Conservation (phyloP, 2,329 filamentous ascomycete species). For the Thielaviopsis populi region DNA sequence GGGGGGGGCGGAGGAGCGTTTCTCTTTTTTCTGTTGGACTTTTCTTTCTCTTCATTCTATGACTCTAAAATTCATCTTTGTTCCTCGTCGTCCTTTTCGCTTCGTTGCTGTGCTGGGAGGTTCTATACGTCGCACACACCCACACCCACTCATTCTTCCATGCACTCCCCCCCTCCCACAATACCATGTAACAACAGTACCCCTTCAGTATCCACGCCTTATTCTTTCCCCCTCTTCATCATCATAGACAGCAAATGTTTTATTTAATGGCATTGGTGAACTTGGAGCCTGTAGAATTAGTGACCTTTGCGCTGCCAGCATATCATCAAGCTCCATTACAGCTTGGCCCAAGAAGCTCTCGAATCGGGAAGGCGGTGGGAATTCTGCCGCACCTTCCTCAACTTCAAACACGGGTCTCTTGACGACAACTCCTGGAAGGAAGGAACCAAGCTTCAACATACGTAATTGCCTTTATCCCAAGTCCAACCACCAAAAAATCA, state of each 20-base stretch:
- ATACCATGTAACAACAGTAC: conserved; percentile 4
- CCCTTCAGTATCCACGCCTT: background rate
- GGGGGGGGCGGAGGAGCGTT: background rate
- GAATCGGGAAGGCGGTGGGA: conserved; percentile 9
- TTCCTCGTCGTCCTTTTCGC: background rate
- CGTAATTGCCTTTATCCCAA: conserved; percentile 1
- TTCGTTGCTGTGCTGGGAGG: background rate
- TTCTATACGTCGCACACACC: background rate
- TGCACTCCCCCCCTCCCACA: background rate
- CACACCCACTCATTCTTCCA: background rate
- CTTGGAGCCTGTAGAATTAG: background rate
- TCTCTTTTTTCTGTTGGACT: background rate
- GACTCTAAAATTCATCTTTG: background rate
- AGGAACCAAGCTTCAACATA: conserved; percentile 4
- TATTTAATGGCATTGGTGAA: background rate
- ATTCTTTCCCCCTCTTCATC: background rate
- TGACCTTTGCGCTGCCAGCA: background rate
- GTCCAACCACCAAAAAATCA: background rate
- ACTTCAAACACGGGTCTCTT: background rate
- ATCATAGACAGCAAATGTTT: background rate
- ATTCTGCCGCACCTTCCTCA: conserved; percentile 11
- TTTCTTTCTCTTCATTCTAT: background rate
- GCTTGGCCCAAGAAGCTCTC: conserved; percentile 1
- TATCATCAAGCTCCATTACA: background rate
- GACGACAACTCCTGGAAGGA: background rate